These are phyloP conservation scores for Blepharisma undulans DNA, from an alignment of 169 alveolate species.

Conservation along the genomic window DNA sequence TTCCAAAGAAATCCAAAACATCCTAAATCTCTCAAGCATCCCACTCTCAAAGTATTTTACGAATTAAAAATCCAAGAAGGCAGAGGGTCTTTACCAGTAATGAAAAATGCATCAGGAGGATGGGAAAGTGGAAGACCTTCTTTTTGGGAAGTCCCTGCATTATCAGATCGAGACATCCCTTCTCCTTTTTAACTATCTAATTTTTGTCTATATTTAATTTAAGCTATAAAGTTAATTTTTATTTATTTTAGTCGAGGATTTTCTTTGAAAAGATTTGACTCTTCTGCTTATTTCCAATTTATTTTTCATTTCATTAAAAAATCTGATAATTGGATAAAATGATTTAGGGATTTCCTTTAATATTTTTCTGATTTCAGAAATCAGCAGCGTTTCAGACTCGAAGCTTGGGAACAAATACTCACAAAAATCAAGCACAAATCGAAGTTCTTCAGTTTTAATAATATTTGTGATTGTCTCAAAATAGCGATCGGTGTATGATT, in stretches of 20 bases:
- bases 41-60: background rate
- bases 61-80: background rate
- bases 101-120: background rate
- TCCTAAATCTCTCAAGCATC: background rate
- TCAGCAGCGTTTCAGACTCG: background rate
- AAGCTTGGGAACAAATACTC: background rate
- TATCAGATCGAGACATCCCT: background rate
- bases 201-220: background rate
- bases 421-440: background rate
- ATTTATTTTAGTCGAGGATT: too few species aligned
- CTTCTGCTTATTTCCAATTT: background rate
- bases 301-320: background rate
- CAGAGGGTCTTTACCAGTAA: background rate
- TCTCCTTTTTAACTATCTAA: background rate
- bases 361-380: background rate
- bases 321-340: background rate
- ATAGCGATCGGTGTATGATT: background rate
- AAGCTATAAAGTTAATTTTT: too few species aligned
- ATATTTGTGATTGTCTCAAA: background rate
- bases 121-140: background rate
- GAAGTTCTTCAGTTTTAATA: background rate
- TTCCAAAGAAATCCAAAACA: background rate
- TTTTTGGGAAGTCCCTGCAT: background rate
- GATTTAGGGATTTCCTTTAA: background rate
- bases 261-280: background rate